Percentiles rank a stretch among this genome's conserved stretches.
Evolutionary conservation across 2,329 filamentous ascomycete species (phyloP).

Genomic region (Macrophomina tecta): DNA sequence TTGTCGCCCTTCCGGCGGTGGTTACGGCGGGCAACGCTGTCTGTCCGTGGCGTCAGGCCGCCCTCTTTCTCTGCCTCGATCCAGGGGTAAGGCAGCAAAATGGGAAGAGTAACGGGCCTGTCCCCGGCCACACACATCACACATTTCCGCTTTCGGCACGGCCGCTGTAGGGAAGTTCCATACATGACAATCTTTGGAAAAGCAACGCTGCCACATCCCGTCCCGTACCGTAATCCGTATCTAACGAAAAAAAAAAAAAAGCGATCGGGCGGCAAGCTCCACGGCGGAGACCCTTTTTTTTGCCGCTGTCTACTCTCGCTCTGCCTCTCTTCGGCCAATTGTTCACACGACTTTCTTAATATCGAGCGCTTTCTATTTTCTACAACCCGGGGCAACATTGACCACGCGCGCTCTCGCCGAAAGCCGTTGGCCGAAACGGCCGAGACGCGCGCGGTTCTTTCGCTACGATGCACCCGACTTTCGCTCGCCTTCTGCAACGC

Average conservation of each 20-base stretch:
- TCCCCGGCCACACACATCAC: constrained; percentile 1
- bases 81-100: not conserved
- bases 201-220: not conserved
- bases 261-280: too few species aligned
- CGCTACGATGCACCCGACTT: too few species aligned
- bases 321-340: not conserved
- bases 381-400: not conserved
- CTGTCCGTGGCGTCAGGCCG: constrained; percentile 22
- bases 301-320: not conserved
- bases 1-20: not conserved
- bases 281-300: not conserved
- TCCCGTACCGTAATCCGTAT: not conserved
- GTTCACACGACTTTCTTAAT: not conserved
- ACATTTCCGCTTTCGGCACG: constrained; percentile 13
- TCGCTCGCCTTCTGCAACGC: not conserved
- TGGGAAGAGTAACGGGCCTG: too few species aligned
- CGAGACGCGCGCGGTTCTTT: too few species aligned
- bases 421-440: not conserved
- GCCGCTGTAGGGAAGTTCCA: constrained; percentile 6
- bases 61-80: not conserved
- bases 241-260: too few species aligned
- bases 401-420: not conserved
- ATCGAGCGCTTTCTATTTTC: not conserved
- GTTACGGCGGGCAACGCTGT: not conserved
- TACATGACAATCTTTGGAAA: not conserved